A percentile compares a stretch with the other conserved stretches of the same genome.
Evolutionary conservation across 1,139 yeast genomes (phyloP).

Genomic region (Sugiyamaella grinbergsii): DNA sequence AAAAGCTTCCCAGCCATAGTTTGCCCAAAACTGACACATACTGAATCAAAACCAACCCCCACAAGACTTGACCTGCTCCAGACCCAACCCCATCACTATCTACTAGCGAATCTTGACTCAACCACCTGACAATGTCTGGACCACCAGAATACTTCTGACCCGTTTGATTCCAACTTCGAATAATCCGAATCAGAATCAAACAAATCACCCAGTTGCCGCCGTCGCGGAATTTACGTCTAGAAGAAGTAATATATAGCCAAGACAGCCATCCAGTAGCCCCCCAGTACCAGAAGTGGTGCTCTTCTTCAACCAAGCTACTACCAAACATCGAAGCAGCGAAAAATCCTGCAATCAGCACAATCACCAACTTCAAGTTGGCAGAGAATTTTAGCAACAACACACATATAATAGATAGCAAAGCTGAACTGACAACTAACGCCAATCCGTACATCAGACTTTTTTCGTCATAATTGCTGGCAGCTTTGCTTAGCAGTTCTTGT

Average conservation of each 20-base stretch:
- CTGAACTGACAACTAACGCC: slow-evolving; percentile 39
- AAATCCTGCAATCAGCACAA: slow-evolving; percentile 45
- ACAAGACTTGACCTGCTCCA: slow-evolving; percentile 42
- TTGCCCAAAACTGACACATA: slow-evolving; percentile 39
- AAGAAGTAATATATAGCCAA: slow-evolving; percentile 37
- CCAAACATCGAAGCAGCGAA: slow-evolving; percentile 74
- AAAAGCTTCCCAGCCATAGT: slow-evolving; percentile 35
- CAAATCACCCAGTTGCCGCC: slow-evolving; percentile 42
- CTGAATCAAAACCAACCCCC: slow-evolving; percentile 54
- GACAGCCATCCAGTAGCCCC: slow-evolving; percentile 48
- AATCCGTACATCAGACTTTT: slow-evolving; percentile 54
- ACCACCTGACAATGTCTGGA: slow-evolving; percentile 48
- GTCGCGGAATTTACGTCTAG: slow-evolving; percentile 32
- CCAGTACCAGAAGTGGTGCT: slow-evolving; percentile 97
- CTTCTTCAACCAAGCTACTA: slow-evolving; percentile 94
- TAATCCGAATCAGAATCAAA: slow-evolving; percentile 53
- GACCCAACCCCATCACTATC: slow-evolving; percentile 20
- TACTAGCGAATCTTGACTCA: slow-evolving; percentile 25
- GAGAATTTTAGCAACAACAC: slow-evolving; percentile 16
- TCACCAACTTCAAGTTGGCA: slow-evolving; percentile 31
- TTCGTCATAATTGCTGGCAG: slow-evolving; percentile 76
- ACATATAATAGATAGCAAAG: slow-evolving; percentile 25
- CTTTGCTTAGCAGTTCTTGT: slow-evolving; percentile 59
- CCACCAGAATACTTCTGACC: slow-evolving; percentile 78
- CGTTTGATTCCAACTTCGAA: slow-evolving; percentile 87